These are phyloP conservation scores for Aspergillus flavus DNA, from an alignment of 2,329 filamentous ascomycete species.

Conservation along the genomic window DNA sequence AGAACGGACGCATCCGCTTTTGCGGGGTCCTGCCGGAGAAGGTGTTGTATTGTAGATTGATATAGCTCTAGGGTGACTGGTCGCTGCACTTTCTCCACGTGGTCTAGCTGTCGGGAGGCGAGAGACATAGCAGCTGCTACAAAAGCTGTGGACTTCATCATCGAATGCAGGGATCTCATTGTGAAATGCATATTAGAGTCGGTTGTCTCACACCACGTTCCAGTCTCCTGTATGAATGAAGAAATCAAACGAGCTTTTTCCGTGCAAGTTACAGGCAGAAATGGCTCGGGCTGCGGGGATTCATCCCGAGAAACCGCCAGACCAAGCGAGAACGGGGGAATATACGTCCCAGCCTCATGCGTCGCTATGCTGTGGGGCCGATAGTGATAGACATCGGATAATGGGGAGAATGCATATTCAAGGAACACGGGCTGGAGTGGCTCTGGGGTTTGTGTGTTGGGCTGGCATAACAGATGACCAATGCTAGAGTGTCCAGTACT, in stretches of 20 bases:
- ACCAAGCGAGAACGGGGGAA: not conserved
- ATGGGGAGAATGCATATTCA: not conserved
- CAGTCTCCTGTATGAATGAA: not conserved
- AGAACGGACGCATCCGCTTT: slow-evolving; percentile 10
- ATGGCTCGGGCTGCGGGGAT: not conserved
- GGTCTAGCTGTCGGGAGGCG: not conserved
- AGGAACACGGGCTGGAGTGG: not conserved
- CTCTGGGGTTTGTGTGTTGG: not conserved
- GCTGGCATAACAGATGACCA: not conserved
- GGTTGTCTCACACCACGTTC: not conserved
- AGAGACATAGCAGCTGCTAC: not conserved
- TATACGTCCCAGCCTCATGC: not conserved
- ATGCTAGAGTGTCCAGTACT: not conserved
- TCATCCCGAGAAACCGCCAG: not conserved
- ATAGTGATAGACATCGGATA: not conserved
- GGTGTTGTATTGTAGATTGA: not conserved
- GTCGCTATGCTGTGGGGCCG: not conserved
- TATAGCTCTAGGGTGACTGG: not conserved
- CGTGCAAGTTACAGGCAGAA: not conserved
- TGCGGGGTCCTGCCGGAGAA: not conserved
- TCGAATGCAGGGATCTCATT: not conserved
- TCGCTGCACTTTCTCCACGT: not conserved
- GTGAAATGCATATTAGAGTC: not conserved
- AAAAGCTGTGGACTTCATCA: not conserved
- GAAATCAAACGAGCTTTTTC: not conserved